A percentile compares a stretch with the other conserved stretches of the same genome.
Evolutionary conservation across 192 early-diverging fungal species (phyloP).

Genomic region (Umbelopsis sp.): DNA sequence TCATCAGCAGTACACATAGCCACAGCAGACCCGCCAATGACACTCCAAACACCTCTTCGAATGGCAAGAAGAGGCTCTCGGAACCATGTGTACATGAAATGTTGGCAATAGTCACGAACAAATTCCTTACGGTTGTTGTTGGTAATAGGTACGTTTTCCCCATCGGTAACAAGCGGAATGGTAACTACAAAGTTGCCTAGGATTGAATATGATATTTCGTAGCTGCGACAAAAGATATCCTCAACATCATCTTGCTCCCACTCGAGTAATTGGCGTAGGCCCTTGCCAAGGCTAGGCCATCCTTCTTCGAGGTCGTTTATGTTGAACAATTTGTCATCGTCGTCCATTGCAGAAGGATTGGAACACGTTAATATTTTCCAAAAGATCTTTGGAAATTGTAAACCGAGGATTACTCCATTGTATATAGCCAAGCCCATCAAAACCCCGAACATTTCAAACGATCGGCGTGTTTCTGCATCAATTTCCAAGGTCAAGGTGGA

Average conservation of each 20-base stretch:
- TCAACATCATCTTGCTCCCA: slow-evolving; percentile 77
- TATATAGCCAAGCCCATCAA: slow-evolving; percentile 91
- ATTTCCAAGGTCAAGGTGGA: slow-evolving; percentile 19
- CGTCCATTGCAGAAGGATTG: slow-evolving; percentile 4
- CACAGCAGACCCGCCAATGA: slow-evolving; percentile 45
- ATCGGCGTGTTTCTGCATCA: slow-evolving; percentile 25
- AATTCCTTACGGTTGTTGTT: slow-evolving; percentile 72
- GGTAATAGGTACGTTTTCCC: slow-evolving; percentile 73
- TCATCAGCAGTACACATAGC: slow-evolving; percentile 55
- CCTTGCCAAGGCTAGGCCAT: slow-evolving; percentile 61
- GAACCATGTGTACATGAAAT: slow-evolving; percentile 52
- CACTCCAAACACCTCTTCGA: slow-evolving; percentile 70
- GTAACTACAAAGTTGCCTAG: slow-evolving; percentile 55
- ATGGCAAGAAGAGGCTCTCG: slow-evolving; percentile 69
- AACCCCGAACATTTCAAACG: slow-evolving; percentile 86
- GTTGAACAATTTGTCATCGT: slow-evolving; percentile 15
- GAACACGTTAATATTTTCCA: slow-evolving; percentile 56
- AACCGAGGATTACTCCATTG: slow-evolving; percentile 80
- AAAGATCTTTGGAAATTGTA: slow-evolving; percentile 72
- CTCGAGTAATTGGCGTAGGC: slow-evolving; percentile 75
- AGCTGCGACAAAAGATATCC: slow-evolving; percentile 81
- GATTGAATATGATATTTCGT: slow-evolving; percentile 76
- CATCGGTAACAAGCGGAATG: slow-evolving; percentile 63
- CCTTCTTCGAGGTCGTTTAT: slow-evolving; percentile 22
- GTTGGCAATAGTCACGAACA: slow-evolving; percentile 71